Evolutionary conservation across 345 rosid species (phyloP), one percentile per base, ranked within the genome.

Genomic region (Streptanthus diversifolius): DNA sequence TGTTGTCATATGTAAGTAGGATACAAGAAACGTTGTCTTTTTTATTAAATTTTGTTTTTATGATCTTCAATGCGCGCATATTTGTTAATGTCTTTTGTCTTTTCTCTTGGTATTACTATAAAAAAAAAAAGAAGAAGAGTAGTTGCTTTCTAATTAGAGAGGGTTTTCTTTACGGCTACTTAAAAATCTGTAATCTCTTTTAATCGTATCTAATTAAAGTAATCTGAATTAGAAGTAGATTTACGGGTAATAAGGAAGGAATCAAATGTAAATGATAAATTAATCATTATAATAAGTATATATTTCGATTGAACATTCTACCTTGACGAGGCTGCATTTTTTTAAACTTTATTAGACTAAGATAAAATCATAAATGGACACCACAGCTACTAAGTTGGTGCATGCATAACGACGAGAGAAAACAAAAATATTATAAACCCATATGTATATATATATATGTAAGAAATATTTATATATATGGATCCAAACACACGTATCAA

Each of bases 351-450:
- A 19, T 60, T 37, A 52, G 40, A 61, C 17, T 40, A 51, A 51
- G n/a, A 41, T 51, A 60, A 19, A 40, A 43, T 41, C 39, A 43
- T 22, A 53, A 53, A 43, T 18, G 29, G 71, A 55, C 65, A 64
- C 63, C 71, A 25, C 21, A 24, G 44, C 65, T 33, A 73, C 36
- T 22, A 36, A 45, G 15, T 55, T 37, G 40, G 8, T 44, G 65
- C 77, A 73, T 73, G 71, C 71, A 56, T 56, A 66, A 47, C 41
- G 41, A 65, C 72, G 65, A 44, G 17, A 62, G 10, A n/a, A 5
- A 52, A 48, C 21, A 5, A 47, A n/a, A n/a, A n/a, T n/a, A n/a
- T n/a, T 40, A 53, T 51, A 9, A 63, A 63, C 40, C 53, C 24
- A 51, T 24, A 49, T 37, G 36, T 8, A 52, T 40, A 11, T 14